A percentile compares a stretch with the other conserved stretches of the same genome.
phyloP scores from a whole-genome alignment of 140 eudicot genomes.

The Eryngium alpinum region DNA sequence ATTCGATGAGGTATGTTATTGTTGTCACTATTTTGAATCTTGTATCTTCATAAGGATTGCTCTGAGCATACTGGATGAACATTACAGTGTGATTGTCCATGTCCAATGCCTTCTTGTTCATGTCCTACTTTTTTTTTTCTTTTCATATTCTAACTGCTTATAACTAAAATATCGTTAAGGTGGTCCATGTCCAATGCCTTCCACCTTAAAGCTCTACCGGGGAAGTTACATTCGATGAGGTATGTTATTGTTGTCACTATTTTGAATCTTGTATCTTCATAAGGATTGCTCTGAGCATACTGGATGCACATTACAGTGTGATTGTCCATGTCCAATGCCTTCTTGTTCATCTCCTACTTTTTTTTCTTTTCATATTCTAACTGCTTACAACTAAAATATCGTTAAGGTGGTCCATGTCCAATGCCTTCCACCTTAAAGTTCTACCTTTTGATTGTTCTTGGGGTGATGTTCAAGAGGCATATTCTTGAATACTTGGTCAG shows the following conservation, averaged over 20 bases:
- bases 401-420: slow-evolving; percentile 86
- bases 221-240: slow-evolving; percentile 98
- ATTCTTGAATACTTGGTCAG: not conserved
- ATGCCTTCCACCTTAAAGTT: too few species aligned
- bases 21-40: slow-evolving; percentile 8
- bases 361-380: not conserved
- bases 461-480: not conserved
- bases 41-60: not conserved
- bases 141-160: not conserved
- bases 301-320: not conserved
- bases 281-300: not conserved
- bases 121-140: not conserved
- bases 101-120: not conserved
- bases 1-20: slow-evolving; percentile 70
- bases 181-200: too few species aligned
- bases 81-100: not conserved
- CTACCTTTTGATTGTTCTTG: not conserved
- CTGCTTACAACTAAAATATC: slow-evolving; percentile 8
- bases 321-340: not conserved
- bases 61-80: not conserved
- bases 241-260: slow-evolving; percentile 26
- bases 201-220: too few species aligned
- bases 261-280: not conserved
- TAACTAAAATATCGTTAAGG: slow-evolving; percentile 41
- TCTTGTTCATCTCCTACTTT: not conserved